Base-by-base conservation (phyloP, 306 rosid genomes). In the Dryas octopetala region DNA sequence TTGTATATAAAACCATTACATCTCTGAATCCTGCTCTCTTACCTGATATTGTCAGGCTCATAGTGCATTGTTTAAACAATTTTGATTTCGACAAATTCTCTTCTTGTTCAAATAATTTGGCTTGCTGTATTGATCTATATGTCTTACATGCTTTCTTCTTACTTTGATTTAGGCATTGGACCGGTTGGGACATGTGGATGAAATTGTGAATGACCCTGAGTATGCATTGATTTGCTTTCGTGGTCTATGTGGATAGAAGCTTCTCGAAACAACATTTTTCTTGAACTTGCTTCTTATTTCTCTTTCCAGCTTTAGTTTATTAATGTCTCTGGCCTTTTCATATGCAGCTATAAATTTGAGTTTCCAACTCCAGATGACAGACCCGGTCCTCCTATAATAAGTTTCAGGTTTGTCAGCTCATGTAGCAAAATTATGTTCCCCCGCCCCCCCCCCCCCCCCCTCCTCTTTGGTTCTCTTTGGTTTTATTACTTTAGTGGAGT, bases 281-380 rank as follows among this genome's bases (percentile, higher is more conserved):
- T 0, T 66, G 41, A 51, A 58, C 40, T 62, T 67, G 26, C 16
- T 76, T 55, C 3, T 70, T 65, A 6, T 71, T 63, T 82, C 8
- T 66, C 79, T 70, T 62, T 70, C 15, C 38, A 9, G 48, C 9
- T 73, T 66, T 76, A 17, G 67, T 70, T 83, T 52, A 71, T 74
- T 63, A 53, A 76, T 54, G 48, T 66, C 59, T 65, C 47, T 81
- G 81, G 59, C 68, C 48, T 62, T 75, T 68, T 83, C 69, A 50
- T 70, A 26, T 90, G 82, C 86, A 95, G 99, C 91, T 95, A 95
- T 83, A 95, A 95, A 70, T 95, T 95, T 86, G 99, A 95, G 85
- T 95, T 95, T 87, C 99, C 99, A 69, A 95, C 98, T 77, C 99
- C 99, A 65, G 99, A 95, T 19, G 99, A 95, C 87, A 95, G 97